A percentile compares a stretch with the other conserved stretches of the same genome.
phyloP scores from a whole-genome alignment of 1,139 yeast genomes.

The Pichia sp. region DNA sequence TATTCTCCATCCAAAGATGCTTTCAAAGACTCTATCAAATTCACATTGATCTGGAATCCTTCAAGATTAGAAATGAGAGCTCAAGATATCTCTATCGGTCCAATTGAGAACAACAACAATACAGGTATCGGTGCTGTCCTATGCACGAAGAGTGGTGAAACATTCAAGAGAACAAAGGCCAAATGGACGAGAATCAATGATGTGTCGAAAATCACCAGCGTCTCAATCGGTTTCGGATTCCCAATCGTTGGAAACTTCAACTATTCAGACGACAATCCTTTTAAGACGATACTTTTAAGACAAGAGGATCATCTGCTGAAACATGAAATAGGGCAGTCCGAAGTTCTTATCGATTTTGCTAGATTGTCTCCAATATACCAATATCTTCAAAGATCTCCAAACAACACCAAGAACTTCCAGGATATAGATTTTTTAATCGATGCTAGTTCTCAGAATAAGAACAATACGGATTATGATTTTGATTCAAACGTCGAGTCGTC shows the following conservation, averaged over 20 bases:
- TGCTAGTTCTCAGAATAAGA: not conserved
- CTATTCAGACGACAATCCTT: not conserved
- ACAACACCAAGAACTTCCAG: not conserved
- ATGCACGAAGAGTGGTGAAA: constrained; percentile 19
- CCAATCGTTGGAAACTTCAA: not conserved
- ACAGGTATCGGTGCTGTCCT: constrained; percentile 11
- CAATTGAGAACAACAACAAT: not conserved
- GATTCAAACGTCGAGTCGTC: not conserved
- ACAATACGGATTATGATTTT: constrained; percentile 5
- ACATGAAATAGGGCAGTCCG: constrained; percentile 43
- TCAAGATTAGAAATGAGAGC: constrained; percentile 21
- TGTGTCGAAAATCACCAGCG: constrained; percentile 5
- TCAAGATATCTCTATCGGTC: constrained; percentile 13
- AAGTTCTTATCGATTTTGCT: constrained; percentile 47
- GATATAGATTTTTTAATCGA: constrained; percentile 4
- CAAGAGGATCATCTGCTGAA: constrained; percentile 62
- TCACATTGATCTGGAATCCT: constrained; percentile 19
- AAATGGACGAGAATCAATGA: constrained; percentile 19
- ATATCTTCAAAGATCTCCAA: not conserved
- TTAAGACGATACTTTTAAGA: constrained; percentile 36
- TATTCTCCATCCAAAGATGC: constrained; percentile 15
- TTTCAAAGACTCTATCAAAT: constrained; percentile 12
- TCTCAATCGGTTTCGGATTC: constrained; percentile 14
- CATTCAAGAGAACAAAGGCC: constrained; percentile 12
- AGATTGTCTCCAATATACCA: constrained; percentile 44